Evolutionary conservation across 345 rosid species (phyloP).

Genomic region (Brassica nigra): DNA sequence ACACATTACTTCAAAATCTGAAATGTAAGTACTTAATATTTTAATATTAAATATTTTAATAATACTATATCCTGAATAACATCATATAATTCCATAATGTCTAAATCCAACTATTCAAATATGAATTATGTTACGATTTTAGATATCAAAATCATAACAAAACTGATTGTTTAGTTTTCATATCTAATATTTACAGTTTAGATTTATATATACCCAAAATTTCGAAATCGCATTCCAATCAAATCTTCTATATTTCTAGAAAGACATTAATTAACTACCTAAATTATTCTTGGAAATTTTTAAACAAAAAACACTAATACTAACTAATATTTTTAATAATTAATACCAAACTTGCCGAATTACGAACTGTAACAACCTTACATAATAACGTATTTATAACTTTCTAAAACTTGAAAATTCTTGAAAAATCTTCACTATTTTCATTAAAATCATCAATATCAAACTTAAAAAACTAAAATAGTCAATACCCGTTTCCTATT

Average conservation of each 20-base stretch:
- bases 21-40: no score
- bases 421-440: background rate
- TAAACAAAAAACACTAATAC: no score
- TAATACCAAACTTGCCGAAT: background rate
- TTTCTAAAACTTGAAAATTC: background rate
- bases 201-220: background rate
- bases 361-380: background rate
- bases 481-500: background rate
- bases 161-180: background rate
- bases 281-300: no score
- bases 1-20: no score
- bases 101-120: background rate
- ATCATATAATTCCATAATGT: background rate
- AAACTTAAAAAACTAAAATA: no score
- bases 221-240: background rate
- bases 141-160: background rate
- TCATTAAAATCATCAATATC: background rate
- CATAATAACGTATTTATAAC: no score
- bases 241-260: background rate
- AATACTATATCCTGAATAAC: background rate
- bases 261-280: background rate
- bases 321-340: no score
- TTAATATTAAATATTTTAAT: no score
- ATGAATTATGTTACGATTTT: background rate
- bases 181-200: background rate